A percentile compares a stretch with the other conserved stretches of the same genome.
Evolutionary conservation across 208 protist genomes (phyloP).

Genomic region (Leptomonas seymouri): DNA sequence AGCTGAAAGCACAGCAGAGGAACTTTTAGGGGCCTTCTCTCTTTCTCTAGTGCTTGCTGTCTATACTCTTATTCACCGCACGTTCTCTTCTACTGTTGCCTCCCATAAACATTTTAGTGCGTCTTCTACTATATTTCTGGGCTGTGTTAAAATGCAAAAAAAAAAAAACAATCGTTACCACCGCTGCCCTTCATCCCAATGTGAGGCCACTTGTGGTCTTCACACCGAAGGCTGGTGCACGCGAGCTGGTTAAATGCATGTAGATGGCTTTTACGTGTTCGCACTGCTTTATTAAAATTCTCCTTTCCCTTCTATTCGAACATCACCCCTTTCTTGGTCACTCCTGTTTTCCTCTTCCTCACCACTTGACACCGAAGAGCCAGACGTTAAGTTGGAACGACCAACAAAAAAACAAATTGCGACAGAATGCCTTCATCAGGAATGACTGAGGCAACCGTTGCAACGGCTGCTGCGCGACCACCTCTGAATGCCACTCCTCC

Average conservation of each 20-base stretch:
- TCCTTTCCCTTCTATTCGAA: neutral
- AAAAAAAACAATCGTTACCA: too few species aligned
- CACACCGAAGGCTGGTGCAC: too few species aligned
- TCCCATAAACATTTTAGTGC: too few species aligned
- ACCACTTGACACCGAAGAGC: neutral
- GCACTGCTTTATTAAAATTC: neutral
- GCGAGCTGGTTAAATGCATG: too few species aligned
- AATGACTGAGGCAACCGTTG: neutral
- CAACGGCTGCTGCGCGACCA: slow-evolving; percentile 3
- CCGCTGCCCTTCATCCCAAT: too few species aligned
- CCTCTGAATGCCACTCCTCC: neutral
- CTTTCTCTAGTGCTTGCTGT: too few species aligned
- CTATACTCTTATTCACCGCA: too few species aligned
- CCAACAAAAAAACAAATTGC: neutral
- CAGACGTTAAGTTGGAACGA: neutral
- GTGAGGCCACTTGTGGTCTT: too few species aligned
- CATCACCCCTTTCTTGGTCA: neutral
- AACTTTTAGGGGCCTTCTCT: too few species aligned
- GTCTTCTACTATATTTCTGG: too few species aligned
- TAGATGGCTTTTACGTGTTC: neutral
- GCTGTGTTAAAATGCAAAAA: too few species aligned
- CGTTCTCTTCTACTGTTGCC: too few species aligned
- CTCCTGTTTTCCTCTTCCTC: neutral
- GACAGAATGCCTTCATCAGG: neutral
- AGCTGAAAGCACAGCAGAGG: neutral